phyloP scores from a whole-genome alignment of 106 monocot genomes.

The Vanilla planifolia region DNA sequence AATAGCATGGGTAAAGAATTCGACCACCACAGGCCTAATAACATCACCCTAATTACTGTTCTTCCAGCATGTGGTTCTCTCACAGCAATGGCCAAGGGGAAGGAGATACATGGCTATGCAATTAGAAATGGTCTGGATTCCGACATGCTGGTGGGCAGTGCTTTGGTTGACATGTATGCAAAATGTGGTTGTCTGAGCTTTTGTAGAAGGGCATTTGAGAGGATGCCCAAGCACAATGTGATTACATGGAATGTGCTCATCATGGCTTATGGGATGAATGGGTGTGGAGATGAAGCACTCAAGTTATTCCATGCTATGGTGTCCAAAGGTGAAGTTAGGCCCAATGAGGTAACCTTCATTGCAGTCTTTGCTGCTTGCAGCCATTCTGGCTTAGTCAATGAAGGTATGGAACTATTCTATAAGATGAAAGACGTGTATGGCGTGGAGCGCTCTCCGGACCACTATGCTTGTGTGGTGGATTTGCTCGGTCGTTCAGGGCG shows the following conservation, averaged over 20 bases:
- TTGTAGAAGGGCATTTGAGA: conserved; percentile 49
- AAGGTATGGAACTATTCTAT: conserved; percentile 58
- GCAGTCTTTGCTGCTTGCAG: conserved; percentile 78
- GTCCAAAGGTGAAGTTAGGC: conserved; percentile 33
- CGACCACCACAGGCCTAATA: conserved; percentile 38
- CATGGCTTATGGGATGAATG: conserved; percentile 93
- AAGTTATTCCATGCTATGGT: conserved; percentile 53
- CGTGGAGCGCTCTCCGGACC: conserved; percentile 49
- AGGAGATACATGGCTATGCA: conserved; percentile 84
- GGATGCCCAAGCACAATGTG: conserved; percentile 55
- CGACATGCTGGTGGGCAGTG: conserved; percentile 77
- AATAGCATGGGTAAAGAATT: background rate
- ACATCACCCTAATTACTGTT: conserved; percentile 69
- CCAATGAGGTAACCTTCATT: conserved; percentile 74
- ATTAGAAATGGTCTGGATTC: conserved; percentile 32
- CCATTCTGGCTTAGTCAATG: conserved; percentile 76
- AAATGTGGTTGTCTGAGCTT: conserved; percentile 62
- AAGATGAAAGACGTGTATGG: conserved; percentile 33
- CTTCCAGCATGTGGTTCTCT: conserved; percentile 75
- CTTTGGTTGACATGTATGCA: conserved; percentile 84
- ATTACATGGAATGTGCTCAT: conserved; percentile 87
- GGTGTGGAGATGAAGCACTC: conserved; percentile 56
- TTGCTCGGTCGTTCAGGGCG: conserved; percentile 70
- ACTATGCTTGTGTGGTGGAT: conserved; percentile 79
- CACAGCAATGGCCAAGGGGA: conserved; percentile 62